phyloP scores from a whole-genome alignment of 2,329 filamentous ascomycete genomes.

The Diaporthe velutina region DNA sequence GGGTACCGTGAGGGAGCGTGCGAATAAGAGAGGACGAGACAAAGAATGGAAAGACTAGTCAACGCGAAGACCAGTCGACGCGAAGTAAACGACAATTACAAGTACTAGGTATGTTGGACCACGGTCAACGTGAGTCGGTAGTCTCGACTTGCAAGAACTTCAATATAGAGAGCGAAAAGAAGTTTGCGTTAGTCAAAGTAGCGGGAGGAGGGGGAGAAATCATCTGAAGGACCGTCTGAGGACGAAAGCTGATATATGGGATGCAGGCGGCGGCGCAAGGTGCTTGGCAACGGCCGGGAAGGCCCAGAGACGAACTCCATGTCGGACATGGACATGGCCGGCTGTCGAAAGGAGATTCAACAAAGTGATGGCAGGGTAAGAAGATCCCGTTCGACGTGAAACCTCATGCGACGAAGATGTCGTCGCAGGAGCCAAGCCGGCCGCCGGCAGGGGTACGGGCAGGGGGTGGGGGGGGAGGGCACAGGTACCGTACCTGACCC shows the following conservation, averaged over 20 bases:
- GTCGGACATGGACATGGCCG: constrained; percentile 31
- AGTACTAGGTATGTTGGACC: constrained; percentile 41
- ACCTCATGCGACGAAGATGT: constrained; percentile 45
- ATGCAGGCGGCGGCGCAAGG: constrained; percentile 17
- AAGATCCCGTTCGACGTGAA: constrained; percentile 49
- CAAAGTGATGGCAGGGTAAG: constrained; percentile 41
- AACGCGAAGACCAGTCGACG: constrained; percentile 21
- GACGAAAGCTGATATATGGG: constrained; percentile 37
- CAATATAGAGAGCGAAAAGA: constrained; percentile 36
- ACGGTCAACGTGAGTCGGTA: constrained; percentile 51
- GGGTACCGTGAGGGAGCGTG: constrained; percentile 21
- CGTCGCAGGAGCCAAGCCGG: constrained; percentile 43
- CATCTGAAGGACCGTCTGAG: constrained; percentile 23
- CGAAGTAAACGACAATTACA: constrained; percentile 31
- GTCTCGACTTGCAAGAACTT: constrained; percentile 46
- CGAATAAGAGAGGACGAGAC: constrained; percentile 29
- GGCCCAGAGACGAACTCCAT: constrained; percentile 26
- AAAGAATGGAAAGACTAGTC: constrained; percentile 34
- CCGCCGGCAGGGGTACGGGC: constrained; percentile 31
- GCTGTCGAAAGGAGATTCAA: constrained; percentile 28
- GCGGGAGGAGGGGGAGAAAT: constrained; percentile 30
- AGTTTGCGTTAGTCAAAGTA: constrained; percentile 34
- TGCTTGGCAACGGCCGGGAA: constrained; percentile 36
- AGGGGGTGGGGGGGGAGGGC: constrained; percentile 35
- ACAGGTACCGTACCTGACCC: constrained; percentile 31